Base-by-base conservation (phyloP, 768 basidiomycete species). In the Tricholoma furcatifolium region DNA sequence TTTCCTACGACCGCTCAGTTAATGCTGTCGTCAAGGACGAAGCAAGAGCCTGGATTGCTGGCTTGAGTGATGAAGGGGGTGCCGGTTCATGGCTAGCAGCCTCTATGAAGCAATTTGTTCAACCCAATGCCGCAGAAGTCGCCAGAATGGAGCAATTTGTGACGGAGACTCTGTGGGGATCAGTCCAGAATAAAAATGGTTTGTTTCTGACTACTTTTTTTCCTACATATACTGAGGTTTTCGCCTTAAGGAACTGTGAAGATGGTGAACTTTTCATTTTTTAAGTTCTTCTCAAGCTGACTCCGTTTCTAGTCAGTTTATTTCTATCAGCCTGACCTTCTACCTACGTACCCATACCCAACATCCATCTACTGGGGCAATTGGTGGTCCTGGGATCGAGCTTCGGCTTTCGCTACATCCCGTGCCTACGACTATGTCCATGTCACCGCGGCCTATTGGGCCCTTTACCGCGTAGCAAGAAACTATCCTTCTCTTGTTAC, bases 301-400 rank as follows among this genome's bases (percentile, higher is more conserved):
- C 10, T 18, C 2, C 10, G 18, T n/a, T 21, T 43, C 11, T 38
- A 80, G 78, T 65, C 78, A 2, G 77, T 81, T 5, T 82, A 74
- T 62, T 82, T 71, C 65, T 81, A 81, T 48, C 67, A 83, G 53
- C 79, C 80, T 6, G 57, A 60, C 6, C 62, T 74, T 15, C 69
- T 75, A 0, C 74, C 80, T 0, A 66, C 63, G 35, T 83, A 83
- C 61, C 56, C 61, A 11, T 83, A 83, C 60, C 81, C 81, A 2
- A 64, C 70, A 0, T 66, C 56, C 9, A 76, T 81, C 47, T 60
- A 73, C 60, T 83, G 78, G 78, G 71, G 73, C 4, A 76, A 78
- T 52, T 81, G 80, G 79, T 81, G 80, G 79, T 79, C 78, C 1
- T 82, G 80, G 81, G 75, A 79, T 51, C 67, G 74, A 58, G 76